phyloP scores from a whole-genome alignment of 306 rosid species.

The Dryas octopetala region DNA sequence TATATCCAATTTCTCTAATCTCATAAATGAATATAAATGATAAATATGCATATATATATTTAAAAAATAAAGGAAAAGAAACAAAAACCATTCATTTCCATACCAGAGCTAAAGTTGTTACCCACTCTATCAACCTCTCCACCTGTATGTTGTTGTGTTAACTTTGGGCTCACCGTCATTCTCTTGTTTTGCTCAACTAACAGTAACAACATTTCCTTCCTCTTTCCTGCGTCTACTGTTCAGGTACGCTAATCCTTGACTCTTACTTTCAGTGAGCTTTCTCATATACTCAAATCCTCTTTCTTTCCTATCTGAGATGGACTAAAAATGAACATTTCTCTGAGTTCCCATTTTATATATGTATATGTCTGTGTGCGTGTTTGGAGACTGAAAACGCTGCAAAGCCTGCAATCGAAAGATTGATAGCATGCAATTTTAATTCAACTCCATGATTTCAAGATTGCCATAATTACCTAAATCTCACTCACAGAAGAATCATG shows the following conservation, averaged over 20 bases:
- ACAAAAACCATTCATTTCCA: constrained; percentile 4
- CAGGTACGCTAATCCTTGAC: neutral
- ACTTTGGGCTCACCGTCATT: constrained; percentile 33
- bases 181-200: constrained; percentile 8
- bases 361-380: too few relatives aligned
- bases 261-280: too few relatives aligned
- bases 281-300: too few relatives aligned
- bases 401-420: too few relatives aligned
- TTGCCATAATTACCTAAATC: neutral
- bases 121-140: neutral
- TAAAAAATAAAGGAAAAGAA: neutral
- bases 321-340: too few relatives aligned
- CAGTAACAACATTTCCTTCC: neutral
- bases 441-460: too few relatives aligned
- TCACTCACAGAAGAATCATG: neutral
- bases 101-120: neutral
- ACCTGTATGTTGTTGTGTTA: neutral
- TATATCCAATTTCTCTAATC: neutral
- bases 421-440: too few relatives aligned
- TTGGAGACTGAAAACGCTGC: too few relatives aligned
- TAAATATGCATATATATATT: neutral
- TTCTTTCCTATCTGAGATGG: too few relatives aligned
- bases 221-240: neutral
- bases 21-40: too few relatives aligned
- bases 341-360: too few relatives aligned